Base-by-base conservation (phyloP, 441 rosid species). In the Jatropha podagrica region DNA sequence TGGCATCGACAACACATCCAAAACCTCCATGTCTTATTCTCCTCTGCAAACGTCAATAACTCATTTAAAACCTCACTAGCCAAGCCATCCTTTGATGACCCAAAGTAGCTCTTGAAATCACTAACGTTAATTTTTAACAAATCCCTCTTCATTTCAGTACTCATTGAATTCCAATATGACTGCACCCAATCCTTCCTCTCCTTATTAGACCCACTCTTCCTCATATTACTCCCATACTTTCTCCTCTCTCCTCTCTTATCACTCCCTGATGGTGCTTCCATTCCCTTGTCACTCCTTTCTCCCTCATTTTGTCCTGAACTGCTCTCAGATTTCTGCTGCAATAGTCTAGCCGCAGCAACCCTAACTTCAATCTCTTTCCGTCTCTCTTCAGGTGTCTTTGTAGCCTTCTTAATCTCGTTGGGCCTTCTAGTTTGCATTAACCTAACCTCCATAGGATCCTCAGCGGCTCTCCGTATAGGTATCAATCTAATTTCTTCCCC, bases 331-430 rank as follows among this genome's bases (percentile, higher is more conserved):
- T 87, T 91, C 88, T 90, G 98, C 89, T 93, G 99, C 85, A 87
- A 60, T 76, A 93, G 79, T 78, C 90, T 87, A 49, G 90, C 95
- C n/a, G 99, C 99, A 65, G 97, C 97, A 40, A 95, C 97, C 85
- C 91, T 86, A 68, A 95, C 99, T 84, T 95, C 99, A 81, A 93
- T 88, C 89, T 92, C 99, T 77, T 93, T 91, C 86, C 98, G 84
- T 74, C 79, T 83, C 83, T 95, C 99, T 81, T 95, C 99, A 14
- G 81, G 91, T 9, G 98, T 93, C 88, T 95, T 95, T 20, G 90
- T 88, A 37, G 97, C 97, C 76, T 92, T 95, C 81, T 90, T 93
- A 74, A 95, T 93, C 90, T 95, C 99, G 74, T 95, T 92, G 0
- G 98, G 94, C 77, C 97, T 84, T 84, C 92, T 90, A 17, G 88